Base-by-base conservation (phyloP, 345 rosid species). In the Capsella bursapastoris region DNA sequence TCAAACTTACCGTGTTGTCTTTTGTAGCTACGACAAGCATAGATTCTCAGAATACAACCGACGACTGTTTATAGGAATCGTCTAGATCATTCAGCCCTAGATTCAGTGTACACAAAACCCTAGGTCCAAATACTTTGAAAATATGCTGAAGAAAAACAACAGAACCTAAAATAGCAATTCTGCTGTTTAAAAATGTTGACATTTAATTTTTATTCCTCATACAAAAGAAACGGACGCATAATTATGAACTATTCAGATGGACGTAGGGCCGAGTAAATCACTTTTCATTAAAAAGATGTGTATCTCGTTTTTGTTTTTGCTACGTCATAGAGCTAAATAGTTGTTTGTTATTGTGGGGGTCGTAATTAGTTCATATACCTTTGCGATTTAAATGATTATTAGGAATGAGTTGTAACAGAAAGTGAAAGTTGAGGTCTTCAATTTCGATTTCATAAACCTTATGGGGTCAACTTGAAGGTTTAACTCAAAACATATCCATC, bases 401-500 rank as follows among this genome's bases (percentile, higher is more conserved):
- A 22, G 40, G 12, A 59, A 32, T 60, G 56, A 60, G 68, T 56
- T 75, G 69, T 68, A 68, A 52, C 16, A 40, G 34, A n/a, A 41
- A 52, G 43, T 6, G 69, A 32, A 51, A 44, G 57, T 14, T 68
- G 40, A 76, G 70, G 60, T 70, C 4, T 53, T n/a, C 67, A 68
- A 45, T 13, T 43, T 75, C 11, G 37, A 43, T 63, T 69, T 69
- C 16, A 9, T 63, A 49, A 53, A 63, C 57, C 18, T 37, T 70
- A 63, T 45, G 70, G 51, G 65, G 74, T 76, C 65, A 69, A 56
- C 61, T n/a, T 60, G 34, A 28, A 63, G 48, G 27, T 37, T 70
- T 59, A 68, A 7, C 73, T 14, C 31, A 40, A 22, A 59, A 50
- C 40, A 8, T 41, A 76, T 55, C 34, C 41, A 47, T 27, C 57